These are phyloP conservation scores for Backusella circina DNA, from an alignment of 192 early-diverging fungal species.

Conservation along the genomic window DNA sequence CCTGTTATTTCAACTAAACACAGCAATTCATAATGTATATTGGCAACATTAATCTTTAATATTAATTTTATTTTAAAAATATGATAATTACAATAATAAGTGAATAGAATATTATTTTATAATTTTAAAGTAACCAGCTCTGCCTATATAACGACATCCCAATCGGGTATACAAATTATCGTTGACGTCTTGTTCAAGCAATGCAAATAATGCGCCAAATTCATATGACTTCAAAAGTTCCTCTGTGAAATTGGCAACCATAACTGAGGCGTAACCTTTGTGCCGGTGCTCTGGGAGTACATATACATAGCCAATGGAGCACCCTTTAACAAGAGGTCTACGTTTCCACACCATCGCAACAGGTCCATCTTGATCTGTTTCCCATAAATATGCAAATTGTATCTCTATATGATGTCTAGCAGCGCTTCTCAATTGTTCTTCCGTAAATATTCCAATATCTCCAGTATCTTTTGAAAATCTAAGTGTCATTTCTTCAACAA, in stretches of 20 bases:
- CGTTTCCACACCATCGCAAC: not conserved
- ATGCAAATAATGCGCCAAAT: not conserved
- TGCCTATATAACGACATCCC: not conserved
- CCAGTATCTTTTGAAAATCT: not conserved
- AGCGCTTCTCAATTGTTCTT: not conserved
- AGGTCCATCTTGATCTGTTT: not conserved
- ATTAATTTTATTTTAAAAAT: not conserved
- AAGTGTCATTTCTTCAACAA: not conserved
- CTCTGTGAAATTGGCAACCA: not conserved
- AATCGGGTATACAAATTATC: not conserved
- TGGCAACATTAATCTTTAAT: not conserved
- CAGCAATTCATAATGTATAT: not conserved
- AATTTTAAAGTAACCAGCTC: not conserved
- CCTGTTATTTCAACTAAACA: no score
- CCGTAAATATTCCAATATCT: not conserved
- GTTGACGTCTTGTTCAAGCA: not conserved
- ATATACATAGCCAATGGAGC: not conserved
- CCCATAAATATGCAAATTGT: not conserved
- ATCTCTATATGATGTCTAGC: not conserved
- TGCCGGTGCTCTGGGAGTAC: not conserved
- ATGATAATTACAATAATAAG: not conserved
- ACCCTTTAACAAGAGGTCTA: not conserved
- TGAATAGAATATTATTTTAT: not conserved
- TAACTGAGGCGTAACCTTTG: not conserved
- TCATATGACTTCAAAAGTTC: not conserved